A percentile compares a stretch with the other conserved stretches of the same genome.
phyloP scores from a whole-genome alignment of 768 basidiomycete genomes.

The Coprinellus aureogranulatus region DNA sequence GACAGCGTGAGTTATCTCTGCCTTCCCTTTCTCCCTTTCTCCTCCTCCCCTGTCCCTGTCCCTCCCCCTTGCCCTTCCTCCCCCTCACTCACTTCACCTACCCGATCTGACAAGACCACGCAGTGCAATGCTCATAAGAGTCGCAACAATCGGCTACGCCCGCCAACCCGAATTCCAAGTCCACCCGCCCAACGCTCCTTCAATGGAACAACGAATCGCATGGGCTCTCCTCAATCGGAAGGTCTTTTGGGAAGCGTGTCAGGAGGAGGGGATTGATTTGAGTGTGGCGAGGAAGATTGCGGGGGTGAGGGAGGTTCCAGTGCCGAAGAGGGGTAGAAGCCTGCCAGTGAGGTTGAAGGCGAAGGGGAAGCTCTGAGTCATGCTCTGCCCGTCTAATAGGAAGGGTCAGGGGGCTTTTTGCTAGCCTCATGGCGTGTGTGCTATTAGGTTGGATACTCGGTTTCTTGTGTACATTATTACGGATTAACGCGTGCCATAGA shows the following conservation, averaged over 20 bases:
- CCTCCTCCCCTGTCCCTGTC: neutral
- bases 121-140: conserved; percentile 46
- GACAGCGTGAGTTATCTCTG: conserved; percentile 63
- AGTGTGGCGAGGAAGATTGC: conserved; percentile 24
- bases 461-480: too few species aligned
- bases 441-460: too few species aligned
- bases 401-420: too few species aligned
- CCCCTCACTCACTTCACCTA: neutral
- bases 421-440: too few species aligned
- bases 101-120: neutral
- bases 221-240: conserved; percentile 39
- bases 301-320: conserved; percentile 16
- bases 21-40: neutral
- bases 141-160: conserved; percentile 44
- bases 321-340: conserved; percentile 4
- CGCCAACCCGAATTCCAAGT: conserved; percentile 46
- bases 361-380: conserved; percentile 9
- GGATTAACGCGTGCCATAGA: too few species aligned
- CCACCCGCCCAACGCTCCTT: conserved; percentile 31
- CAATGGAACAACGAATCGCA: conserved; percentile 39
- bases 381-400: too few species aligned
- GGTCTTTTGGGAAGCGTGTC: conserved; percentile 37
- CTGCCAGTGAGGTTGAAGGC: conserved; percentile 8
- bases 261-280: conserved; percentile 39
- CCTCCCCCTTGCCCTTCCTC: neutral